Conservation (phyloP, 495 filamentous ascomycete species). For the Penicillium silybi region DNA sequence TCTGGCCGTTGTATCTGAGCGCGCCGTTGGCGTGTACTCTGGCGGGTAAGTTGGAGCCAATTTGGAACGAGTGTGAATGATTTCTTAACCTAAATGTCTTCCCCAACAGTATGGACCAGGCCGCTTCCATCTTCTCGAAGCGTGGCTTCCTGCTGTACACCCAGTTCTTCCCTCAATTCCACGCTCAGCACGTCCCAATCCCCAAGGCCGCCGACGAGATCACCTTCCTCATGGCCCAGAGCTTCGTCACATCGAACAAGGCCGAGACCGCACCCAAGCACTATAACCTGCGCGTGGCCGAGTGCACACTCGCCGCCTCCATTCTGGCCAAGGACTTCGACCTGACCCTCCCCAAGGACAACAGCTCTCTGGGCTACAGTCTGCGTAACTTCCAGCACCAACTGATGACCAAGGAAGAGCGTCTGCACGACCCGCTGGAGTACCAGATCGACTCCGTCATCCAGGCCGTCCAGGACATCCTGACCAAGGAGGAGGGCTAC, state of each 20-base stretch:
- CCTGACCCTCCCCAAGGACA: conserved; percentile 70
- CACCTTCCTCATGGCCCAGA: conserved; percentile 90
- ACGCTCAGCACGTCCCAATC: conserved; percentile 74
- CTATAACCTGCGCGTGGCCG: conserved; percentile 96
- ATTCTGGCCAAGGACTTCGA: conserved; percentile 58
- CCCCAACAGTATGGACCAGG: conserved; percentile 75
- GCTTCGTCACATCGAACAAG: conserved; percentile 90
- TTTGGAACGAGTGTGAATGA: background rate
- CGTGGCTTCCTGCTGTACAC: conserved; percentile 85
- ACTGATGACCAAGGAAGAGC: conserved; percentile 64
- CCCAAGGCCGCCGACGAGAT: conserved; percentile 78
- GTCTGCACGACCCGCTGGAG: conserved; percentile 50
- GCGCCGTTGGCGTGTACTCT: conserved; percentile 92
- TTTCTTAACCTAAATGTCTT: background rate
- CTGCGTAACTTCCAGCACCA: conserved; percentile 82
- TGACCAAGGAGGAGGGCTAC: conserved; percentile 77
- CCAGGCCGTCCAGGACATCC: conserved; percentile 54
- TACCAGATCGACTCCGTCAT: conserved; percentile 69
- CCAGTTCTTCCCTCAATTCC: conserved; percentile 78
- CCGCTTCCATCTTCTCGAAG: conserved; percentile 90
- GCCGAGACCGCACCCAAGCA: conserved; percentile 86
- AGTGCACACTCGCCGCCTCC: conserved; percentile 86
- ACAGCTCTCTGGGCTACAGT: conserved; percentile 76
- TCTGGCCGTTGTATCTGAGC: conserved; percentile 88
- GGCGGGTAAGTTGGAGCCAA: conserved; percentile 62